Evolutionary conservation across 352 stramenopile species (phyloP), one percentile per base, ranked within the genome.

Genomic region (Phytophthora constricta): DNA sequence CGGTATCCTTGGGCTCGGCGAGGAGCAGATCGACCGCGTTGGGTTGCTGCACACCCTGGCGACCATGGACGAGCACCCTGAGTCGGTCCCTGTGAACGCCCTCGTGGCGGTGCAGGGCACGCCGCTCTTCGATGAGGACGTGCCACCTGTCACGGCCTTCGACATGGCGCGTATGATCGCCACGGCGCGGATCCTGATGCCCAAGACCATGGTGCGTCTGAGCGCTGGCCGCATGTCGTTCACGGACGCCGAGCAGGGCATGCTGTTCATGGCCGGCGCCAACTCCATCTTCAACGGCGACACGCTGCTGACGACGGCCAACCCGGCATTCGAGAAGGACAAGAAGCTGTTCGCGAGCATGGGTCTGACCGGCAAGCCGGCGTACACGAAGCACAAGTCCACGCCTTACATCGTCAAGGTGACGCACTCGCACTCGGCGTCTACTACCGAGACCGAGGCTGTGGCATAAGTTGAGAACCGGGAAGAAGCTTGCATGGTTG

Each of bases 281-380:
- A 99, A 99, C 87, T 98, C 94, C 58, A 99, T 99, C 77, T 99
- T 99, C 74, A 99, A 98, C 77, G 97, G 97, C 28, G 97, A 99
- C 80, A 98, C 96, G 76, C 84, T 99, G 43, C 80, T 99, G 39
- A 99, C 97, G 27, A 99, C 97, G 17, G 76, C 89, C 58, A 99
- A 99, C 84, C 96, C 96, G 20, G 96, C 94, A 63, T 98, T 99
- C 71, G 93, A 98, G 70, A 91, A 96, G 63, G 97, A 99, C 82
- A 90, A 95, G 70, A 71, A 75, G 31, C 86, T 99, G 64, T 99
- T 99, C 58, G 65, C 91, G 28, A 97, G 96, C 74, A 91, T 99
- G 65, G 97, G 97, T 14, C 92, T 99, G 49, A 82, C 85, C 16
- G 96, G 96, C 56, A 99, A 99, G 84, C 94, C 95, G 17, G 95